phyloP scores from a whole-genome alignment of 495 filamentous ascomycete genomes.

The Pseudoneurospora amorphoporcata region DNA sequence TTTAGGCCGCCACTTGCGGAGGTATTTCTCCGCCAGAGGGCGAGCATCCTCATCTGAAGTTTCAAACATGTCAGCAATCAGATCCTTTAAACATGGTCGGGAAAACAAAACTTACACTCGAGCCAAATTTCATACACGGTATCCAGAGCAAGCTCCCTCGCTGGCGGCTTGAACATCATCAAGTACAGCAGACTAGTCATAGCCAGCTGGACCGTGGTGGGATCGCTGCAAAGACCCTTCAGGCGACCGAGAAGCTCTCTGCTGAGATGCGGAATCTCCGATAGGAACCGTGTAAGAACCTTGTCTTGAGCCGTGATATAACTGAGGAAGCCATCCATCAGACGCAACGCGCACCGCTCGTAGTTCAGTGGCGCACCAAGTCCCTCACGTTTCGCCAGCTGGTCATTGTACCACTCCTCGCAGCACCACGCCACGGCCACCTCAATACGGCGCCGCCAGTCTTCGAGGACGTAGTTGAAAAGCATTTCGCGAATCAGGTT shows the following conservation, averaged over 20 bases:
- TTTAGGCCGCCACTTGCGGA: slow-evolving; percentile 42
- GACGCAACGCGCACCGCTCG: slow-evolving; percentile 64
- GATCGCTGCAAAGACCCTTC: slow-evolving; percentile 76
- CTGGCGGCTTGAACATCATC: slow-evolving; percentile 77
- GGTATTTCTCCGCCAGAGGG: slow-evolving; percentile 42
- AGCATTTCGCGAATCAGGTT: slow-evolving; percentile 69
- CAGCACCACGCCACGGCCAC: slow-evolving; percentile 84
- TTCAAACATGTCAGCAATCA: neutral
- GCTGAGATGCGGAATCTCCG: slow-evolving; percentile 78
- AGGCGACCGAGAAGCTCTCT: slow-evolving; percentile 59
- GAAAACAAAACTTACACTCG: slow-evolving; percentile 47
- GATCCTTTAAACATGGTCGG: slow-evolving; percentile 6
- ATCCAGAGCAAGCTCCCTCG: slow-evolving; percentile 69
- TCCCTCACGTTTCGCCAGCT: slow-evolving; percentile 41
- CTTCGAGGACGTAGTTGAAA: slow-evolving; percentile 74
- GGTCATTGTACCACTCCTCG: slow-evolving; percentile 97
- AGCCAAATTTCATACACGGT: slow-evolving; percentile 77
- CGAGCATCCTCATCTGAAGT: slow-evolving; percentile 37
- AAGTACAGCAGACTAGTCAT: slow-evolving; percentile 53
- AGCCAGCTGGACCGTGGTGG: slow-evolving; percentile 50
- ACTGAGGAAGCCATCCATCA: slow-evolving; percentile 77
- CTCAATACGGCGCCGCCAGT: slow-evolving; percentile 80
- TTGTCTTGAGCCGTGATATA: slow-evolving; percentile 85
- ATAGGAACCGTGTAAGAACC: slow-evolving; percentile 77
- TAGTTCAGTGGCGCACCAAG: slow-evolving; percentile 52